Base-by-base conservation (phyloP, 2,329 filamentous ascomycete species). In the Monascus ruber region DNA sequence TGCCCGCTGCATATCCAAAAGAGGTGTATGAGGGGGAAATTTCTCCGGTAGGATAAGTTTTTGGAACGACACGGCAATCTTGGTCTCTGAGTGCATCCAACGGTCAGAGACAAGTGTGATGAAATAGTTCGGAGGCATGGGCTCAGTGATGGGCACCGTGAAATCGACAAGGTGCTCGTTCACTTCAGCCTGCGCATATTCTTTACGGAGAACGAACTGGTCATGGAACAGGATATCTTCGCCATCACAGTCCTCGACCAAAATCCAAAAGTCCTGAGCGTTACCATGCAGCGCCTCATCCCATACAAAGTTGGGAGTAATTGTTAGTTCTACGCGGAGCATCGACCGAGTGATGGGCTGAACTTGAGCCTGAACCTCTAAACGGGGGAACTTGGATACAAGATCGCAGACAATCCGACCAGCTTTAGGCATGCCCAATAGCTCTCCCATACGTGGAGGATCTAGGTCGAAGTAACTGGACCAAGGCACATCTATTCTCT, bases 111-210 rank as follows among this genome's bases (percentile, higher is more conserved):
- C 68, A 31, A 98, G 77, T 0, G 87, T 91, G 53, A 98, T 86
- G 65, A 98, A 98, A 68, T 98, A 98, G 62, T 98, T 94, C 0
- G 93, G 91, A 9, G 91, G 91, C 84, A 96, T 94, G 0, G 93
- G 93, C 51, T 98, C 91, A 0, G 86, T 88, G 49, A 98, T 94
- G 1, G 91, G 85, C 3, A 96, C 89, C 0, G 89, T 96, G 52
- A 98, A 91, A 51, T 98, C 91, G 26, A 98, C 83, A 7, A 95
- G 66, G 62, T 98, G 91, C 65, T 96, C 89, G 47, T 89, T 95
- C 59, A 81, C 76, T 54, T 96, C 89, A 1, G 82, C 74, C 43
- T 78, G 70, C 4, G 87, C 88, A 55, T 94, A 95, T 46, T 94
- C 85, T 56, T 83, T 87, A 33, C 89, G 84, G 25, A 98, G 73